Conservation (phyloP, 2,329 filamentous ascomycete species). For the Microdochium bolleyi region DNA sequence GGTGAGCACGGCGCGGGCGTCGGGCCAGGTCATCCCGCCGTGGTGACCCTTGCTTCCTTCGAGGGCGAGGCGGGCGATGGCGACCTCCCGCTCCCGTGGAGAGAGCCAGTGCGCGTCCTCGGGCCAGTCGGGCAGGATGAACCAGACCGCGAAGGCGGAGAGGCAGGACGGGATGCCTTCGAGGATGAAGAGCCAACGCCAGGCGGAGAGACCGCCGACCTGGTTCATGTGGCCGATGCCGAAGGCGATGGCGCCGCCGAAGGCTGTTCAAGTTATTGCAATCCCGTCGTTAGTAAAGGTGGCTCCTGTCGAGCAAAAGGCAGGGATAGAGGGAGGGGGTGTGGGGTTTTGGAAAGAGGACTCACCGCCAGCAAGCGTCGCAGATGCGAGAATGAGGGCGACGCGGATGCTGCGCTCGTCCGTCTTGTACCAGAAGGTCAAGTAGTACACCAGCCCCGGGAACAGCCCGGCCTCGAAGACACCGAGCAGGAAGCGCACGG, state of each 20-base stretch:
- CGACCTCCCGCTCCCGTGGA: conserved; percentile 50
- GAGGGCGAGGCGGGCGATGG: conserved; percentile 30
- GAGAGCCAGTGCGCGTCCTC: conserved; percentile 57
- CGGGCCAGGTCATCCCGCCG: conserved; percentile 53
- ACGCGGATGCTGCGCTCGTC: conserved; percentile 65
- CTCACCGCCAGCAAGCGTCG: conserved; percentile 52
- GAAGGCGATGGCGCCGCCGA: conserved; percentile 65
- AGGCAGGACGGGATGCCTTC: conserved; percentile 36
- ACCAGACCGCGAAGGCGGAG: conserved; percentile 48
- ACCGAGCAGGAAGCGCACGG: conserved; percentile 60
- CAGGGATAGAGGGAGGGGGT: no score
- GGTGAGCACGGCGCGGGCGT: conserved; percentile 61
- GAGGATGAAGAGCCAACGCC: conserved; percentile 63
- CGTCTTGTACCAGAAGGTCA: conserved; percentile 69
- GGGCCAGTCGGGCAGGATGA: conserved; percentile 58
- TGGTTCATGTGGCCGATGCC: conserved; percentile 66
- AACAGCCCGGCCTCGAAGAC: conserved; percentile 65
- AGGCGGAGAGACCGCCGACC: conserved; percentile 51
- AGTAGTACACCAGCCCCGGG: conserved; percentile 56
- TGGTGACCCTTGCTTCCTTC: conserved; percentile 50
- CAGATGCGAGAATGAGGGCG: conserved; percentile 61
- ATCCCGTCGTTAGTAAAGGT: no score
- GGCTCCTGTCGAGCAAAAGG: no score
- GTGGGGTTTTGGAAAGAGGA: no score
- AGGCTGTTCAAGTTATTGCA: conserved; percentile 32